A percentile compares a stretch with the other conserved stretches of the same genome.
phyloP scores from a whole-genome alignment of 805 yeast genomes.

The Saccharomyces jurei region DNA sequence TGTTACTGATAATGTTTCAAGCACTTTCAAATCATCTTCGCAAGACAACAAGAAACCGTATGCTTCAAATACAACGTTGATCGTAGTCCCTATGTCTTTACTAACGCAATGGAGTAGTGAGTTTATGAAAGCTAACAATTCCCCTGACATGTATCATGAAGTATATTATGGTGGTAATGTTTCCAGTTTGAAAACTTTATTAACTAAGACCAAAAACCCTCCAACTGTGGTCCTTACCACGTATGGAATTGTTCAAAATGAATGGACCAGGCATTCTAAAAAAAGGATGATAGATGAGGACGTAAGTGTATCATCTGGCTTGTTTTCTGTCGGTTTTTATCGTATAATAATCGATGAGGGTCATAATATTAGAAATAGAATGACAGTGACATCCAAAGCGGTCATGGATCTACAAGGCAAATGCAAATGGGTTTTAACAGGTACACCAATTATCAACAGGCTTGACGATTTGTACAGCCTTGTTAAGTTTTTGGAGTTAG shows the following conservation, averaged over 20 bases:
- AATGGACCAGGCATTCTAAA: constrained; percentile 45
- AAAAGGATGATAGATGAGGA: constrained; percentile 6
- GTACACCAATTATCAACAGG: constrained; percentile 86
- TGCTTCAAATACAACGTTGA: constrained; percentile 65
- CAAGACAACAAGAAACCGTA: constrained; percentile 31
- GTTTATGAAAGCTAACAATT: constrained; percentile 49
- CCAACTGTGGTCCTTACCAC: constrained; percentile 76
- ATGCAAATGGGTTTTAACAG: constrained; percentile 80
- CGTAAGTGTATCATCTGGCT: constrained; percentile 36
- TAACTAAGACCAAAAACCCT: constrained; percentile 38
- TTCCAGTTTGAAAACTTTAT: constrained; percentile 39
- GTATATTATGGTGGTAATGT: constrained; percentile 71
- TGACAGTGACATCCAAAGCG: constrained; percentile 72
- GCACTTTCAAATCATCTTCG: neutral
- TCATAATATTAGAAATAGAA: constrained; percentile 74
- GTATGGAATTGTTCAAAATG: constrained; percentile 78
- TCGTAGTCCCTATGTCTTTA: constrained; percentile 85
- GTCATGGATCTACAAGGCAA: constrained; percentile 55
- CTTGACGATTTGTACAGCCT: constrained; percentile 80
- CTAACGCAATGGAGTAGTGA: constrained; percentile 89
- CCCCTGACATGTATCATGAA: constrained; percentile 38
- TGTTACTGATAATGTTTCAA: neutral
- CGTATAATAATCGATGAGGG: constrained; percentile 84
- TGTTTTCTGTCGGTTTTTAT: constrained; percentile 66
- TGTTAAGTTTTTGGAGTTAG: constrained; percentile 64